Conservation (phyloP, 2,329 filamentous ascomycete genomes). For the Colletotrichum tofieldiae region DNA sequence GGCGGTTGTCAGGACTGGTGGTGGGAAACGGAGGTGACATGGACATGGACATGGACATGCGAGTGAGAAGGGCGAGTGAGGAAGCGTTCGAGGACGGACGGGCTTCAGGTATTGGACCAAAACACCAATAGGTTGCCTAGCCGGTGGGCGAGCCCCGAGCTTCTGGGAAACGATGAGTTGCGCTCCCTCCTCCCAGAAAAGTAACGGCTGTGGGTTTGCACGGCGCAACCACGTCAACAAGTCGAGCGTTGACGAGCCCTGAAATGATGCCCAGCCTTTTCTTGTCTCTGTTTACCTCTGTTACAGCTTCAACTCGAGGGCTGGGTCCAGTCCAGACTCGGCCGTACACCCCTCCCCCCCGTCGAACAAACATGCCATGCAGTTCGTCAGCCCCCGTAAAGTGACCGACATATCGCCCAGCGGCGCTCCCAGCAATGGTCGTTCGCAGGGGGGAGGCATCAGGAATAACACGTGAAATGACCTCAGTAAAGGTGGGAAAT, state of each 20-base stretch:
- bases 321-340: neutral
- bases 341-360: neutral
- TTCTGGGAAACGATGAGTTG: neutral
- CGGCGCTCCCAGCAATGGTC: neutral
- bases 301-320: neutral
- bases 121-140: constrained; percentile 25
- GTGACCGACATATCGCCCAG: constrained; percentile 17
- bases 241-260: neutral
- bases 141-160: neutral
- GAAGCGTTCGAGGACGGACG: constrained; percentile 3
- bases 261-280: neutral
- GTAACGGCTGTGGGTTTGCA: neutral
- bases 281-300: neutral
- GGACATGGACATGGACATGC: constrained; percentile 19
- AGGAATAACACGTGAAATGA: constrained; percentile 29
- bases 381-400: constrained; percentile 4
- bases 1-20: constrained; percentile 25
- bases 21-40: constrained; percentile 11
- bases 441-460: neutral
- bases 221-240: neutral
- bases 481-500: constrained; percentile 25
- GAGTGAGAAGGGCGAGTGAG: constrained; percentile 1
- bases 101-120: constrained; percentile 29
- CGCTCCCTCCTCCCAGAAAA: neutral
- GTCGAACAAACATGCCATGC: neutral